Percentiles rank a stretch among this genome's conserved stretches.
phyloP scores from a whole-genome alignment of 73 alveolate species.

The Tetrahymena elliotti region DNA sequence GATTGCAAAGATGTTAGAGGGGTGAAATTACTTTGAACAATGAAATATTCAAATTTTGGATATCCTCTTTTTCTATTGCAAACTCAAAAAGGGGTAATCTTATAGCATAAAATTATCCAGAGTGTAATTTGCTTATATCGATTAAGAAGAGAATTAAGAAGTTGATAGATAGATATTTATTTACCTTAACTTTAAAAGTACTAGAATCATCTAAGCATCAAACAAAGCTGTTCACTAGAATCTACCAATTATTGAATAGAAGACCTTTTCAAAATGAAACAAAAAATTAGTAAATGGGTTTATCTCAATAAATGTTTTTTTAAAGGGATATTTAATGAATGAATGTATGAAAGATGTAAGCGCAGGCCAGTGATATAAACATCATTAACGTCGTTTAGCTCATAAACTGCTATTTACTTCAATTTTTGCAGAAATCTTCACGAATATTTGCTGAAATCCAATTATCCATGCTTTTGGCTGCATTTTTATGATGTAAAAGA shows the following conservation, averaged over 20 bases:
- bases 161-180: not conserved
- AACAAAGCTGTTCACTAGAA: not conserved
- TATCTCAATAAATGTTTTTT: not conserved
- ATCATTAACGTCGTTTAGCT: not conserved
- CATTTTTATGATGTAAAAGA: not conserved
- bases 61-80: not conserved
- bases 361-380: slow-evolving; percentile 1
- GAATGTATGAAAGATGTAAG: not conserved
- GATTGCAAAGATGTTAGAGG: not conserved
- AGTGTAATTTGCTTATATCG: not conserved
- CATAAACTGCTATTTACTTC: not conserved
- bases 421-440: not conserved
- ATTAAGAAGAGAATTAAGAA: not conserved
- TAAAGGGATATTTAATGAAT: not conserved
- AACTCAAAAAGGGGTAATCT: not conserved
- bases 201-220: not conserved
- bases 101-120: not conserved
- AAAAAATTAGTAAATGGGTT: not conserved
- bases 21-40: not conserved
- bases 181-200: not conserved
- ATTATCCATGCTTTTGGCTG: not conserved
- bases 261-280: not conserved
- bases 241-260: not conserved
- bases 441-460: not conserved
- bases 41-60: not conserved